Conservation (phyloP, 75 land plant genomes). For the Cupressus sempervirens region DNA sequence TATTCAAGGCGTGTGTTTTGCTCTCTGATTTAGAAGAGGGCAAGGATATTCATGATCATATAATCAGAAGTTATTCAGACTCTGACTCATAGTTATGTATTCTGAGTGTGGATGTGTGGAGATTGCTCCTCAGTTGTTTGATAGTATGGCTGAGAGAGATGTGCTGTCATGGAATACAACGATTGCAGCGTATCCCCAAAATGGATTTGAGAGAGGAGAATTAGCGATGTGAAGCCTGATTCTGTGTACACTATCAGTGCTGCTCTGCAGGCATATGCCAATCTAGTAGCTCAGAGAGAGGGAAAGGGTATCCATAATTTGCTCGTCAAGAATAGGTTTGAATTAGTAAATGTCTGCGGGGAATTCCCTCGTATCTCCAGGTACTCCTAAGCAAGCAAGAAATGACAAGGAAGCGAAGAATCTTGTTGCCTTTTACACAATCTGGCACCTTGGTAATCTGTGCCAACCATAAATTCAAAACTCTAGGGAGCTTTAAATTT, state of each 20-base stretch:
- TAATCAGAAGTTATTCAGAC: conserved; percentile 23
- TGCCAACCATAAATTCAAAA: too few species aligned
- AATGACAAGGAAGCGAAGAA: too few species aligned
- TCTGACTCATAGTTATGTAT: conserved; percentile 25
- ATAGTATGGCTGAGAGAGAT: conserved; percentile 23
- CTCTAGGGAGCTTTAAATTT: too few species aligned
- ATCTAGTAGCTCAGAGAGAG: conserved; percentile 26
- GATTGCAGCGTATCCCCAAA: conserved; percentile 45
- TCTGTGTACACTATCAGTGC: conserved; percentile 33
- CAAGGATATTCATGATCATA: conserved; percentile 25
- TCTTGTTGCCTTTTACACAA: too few species aligned
- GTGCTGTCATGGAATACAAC: conserved; percentile 37
- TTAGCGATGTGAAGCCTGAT: conserved; percentile 21
- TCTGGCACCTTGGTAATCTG: too few species aligned
- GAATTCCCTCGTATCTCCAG: conserved; percentile 53
- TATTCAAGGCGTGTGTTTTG: conserved; percentile 34
- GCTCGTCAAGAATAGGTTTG: conserved; percentile 19
- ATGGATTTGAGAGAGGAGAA: conserved; percentile 29
- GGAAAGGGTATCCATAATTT: conserved; percentile 40
- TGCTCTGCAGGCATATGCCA: conserved; percentile 32
- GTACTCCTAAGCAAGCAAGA: too few species aligned
- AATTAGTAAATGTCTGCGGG: conserved; percentile 36
- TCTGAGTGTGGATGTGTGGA: conserved; percentile 23
- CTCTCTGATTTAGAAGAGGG: conserved; percentile 15
- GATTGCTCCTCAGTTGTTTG: conserved; percentile 30